Evolutionary conservation across 441 rosid species (phyloP), one percentile per base, ranked within the genome.

Genomic region (Breynia disticha): DNA sequence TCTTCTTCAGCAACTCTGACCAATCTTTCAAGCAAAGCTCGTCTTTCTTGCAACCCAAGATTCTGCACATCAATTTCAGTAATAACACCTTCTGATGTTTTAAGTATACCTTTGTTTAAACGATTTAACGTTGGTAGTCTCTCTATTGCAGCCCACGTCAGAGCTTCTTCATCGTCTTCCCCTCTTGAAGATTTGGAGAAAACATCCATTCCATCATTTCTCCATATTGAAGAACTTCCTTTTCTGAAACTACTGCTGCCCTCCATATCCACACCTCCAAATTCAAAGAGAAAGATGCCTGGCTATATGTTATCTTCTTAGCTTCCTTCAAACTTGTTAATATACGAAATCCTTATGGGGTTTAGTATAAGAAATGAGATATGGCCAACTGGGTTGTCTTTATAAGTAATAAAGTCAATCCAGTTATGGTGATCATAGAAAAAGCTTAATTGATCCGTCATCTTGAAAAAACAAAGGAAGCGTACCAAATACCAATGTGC

Each of bases 111-210:
- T 70, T 71, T 84, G 69, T 75, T 76, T 7, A 84, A 18, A 12
- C 89, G 82, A 56, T 66, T 77, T 37, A 56, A 76, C n/a, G 95
- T 87, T 0, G 89, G 95, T 13, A 87, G 75, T 63, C 63, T 83
- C 72, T 86, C 85, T 6, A 86, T 48, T 19, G 82, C 79, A 19
- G 89, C 91, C 88, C 87, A 81, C 64, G 42, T 78, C 24, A 83
- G 72, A 64, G 85, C 95, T 50, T 86, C 91, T 56, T 86, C 95
- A 5, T 84, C 89, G 42, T 86, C 82, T 46, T 81, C 65, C 0
- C 65, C 75, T 35, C 83, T 52, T 8, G 81, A 71, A 1, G 86
- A 74, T 43, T 62, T 70, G n/a, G 93, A 73, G 62, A 77, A 81
- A 15, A 54, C 55, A 3, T 59, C 76, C 38, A 64, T 66, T 39